Base-by-base conservation (phyloP, 257 asterid species). In the Fraxinus cuspidata region DNA sequence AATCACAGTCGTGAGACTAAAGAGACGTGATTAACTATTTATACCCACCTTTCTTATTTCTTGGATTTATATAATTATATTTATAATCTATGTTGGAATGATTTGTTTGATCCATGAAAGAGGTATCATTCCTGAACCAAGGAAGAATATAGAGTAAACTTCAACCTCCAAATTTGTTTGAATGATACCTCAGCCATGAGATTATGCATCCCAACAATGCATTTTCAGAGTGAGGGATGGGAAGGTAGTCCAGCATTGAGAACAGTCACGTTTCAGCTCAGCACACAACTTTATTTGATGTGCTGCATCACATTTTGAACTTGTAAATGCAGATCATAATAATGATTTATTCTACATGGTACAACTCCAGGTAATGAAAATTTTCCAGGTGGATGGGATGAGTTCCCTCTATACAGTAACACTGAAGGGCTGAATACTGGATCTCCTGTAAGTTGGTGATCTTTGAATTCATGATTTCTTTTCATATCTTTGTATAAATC, bases 381-480 rank as follows among this genome's bases (percentile, higher is more conserved):
- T 32, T 77, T 77, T 77, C 80, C 35, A 6, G 74, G 74, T 76
- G 80, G 58, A 47, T 68, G 74, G 80, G 64, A 76, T 31, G 74
- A 68, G 51, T 53, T 76, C 53, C 40, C 75, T 21, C 7, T 32
- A 19, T 77, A 69, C 12, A 67, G 67, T 49, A 21, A 69, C 63
- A 51, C 37, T n/a, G 74, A 66, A 60, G 80, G 63, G 51, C 53
- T 28, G 74, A 35, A 76, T 76, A 67, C 12, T 44, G 65, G 40
- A 51, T 49, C 70, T 49, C 75, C 75, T 29, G 75, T 77, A 51
- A 77, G 80, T 77, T 75, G 44, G 71, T 69, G 21, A 47, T 76
- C 37, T 38, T 77, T 19, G 67, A 42, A 27, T 35, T 63, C 69
- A 25, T n/a, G 25, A 32, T 49, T 29, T 51, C 27, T 70, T 3